These are phyloP conservation scores for Geotrichum candidum DNA, from an alignment of 1,139 yeast genomes.

Conservation along the genomic window DNA sequence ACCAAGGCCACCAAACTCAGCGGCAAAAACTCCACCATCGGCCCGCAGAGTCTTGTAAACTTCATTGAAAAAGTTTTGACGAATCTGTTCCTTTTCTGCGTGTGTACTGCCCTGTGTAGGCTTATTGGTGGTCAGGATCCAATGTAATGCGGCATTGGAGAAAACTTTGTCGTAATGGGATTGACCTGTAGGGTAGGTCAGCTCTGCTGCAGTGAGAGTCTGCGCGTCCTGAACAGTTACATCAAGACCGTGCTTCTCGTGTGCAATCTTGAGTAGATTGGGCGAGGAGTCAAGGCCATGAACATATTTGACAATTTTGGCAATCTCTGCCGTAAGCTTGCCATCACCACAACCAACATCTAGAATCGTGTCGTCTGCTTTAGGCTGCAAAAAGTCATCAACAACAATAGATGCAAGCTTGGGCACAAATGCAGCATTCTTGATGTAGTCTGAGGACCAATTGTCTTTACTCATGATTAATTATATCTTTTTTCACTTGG, in stretches of 20 bases:
- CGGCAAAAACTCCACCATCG: constrained; percentile 65
- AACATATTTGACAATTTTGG: constrained; percentile 15
- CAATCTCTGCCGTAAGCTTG: constrained; percentile 22
- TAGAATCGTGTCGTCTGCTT: constrained; percentile 20
- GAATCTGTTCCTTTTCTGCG: constrained; percentile 10
- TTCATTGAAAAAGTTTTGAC: constrained; percentile 54
- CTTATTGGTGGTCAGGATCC: constrained; percentile 21
- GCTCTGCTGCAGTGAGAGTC: neutral
- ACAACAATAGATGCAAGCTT: constrained; percentile 19
- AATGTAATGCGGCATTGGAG: constrained; percentile 27
- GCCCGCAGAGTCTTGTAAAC: constrained; percentile 78
- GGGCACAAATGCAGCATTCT: constrained; percentile 25
- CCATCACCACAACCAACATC: constrained; percentile 29
- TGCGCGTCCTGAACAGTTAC: constrained; percentile 10
- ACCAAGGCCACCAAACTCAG: constrained; percentile 27
- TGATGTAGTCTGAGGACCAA: constrained; percentile 23
- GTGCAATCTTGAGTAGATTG: constrained; percentile 19
- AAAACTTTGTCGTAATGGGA: constrained; percentile 23
- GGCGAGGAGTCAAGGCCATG: constrained; percentile 22
- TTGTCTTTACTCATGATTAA: constrained; percentile 15
- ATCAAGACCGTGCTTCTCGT: constrained; percentile 9
- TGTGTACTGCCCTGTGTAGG: constrained; percentile 5
- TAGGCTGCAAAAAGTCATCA: constrained; percentile 22
- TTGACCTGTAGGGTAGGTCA: constrained; percentile 11
- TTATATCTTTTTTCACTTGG: neutral